Evolutionary conservation across 139 green algal genomes (phyloP).

Genomic region (Ettlia oleoabundans): DNA sequence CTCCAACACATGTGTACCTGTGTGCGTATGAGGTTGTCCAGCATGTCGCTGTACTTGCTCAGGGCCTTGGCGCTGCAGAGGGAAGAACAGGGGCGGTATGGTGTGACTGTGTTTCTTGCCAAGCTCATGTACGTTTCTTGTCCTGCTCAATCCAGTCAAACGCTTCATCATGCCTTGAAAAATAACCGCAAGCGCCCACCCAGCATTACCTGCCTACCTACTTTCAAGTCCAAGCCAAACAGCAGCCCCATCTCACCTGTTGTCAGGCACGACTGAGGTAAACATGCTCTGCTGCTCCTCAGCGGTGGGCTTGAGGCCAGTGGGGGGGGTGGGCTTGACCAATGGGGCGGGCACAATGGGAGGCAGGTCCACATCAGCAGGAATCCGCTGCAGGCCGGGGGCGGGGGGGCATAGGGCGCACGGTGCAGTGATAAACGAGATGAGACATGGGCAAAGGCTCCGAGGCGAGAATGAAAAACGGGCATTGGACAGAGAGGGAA

Average conservation of each 20-base stretch:
- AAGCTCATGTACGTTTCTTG: too few species aligned
- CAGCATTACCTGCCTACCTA: too few species aligned
- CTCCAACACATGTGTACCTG: slow-evolving; percentile 47
- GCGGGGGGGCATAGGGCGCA: too few species aligned
- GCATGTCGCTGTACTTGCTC: slow-evolving; percentile 87
- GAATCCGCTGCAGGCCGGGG: slow-evolving; percentile 60
- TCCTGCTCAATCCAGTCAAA: too few species aligned
- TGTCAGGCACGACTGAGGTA: slow-evolving; percentile 74
- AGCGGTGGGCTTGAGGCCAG: slow-evolving; percentile 37
- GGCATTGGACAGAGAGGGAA: too few species aligned
- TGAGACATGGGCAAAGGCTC: too few species aligned
- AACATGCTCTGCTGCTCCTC: slow-evolving; percentile 66
- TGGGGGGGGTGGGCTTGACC: slow-evolving; percentile 63
- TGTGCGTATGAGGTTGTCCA: slow-evolving; percentile 79
- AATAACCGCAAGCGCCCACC: too few species aligned
- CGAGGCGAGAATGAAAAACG: too few species aligned
- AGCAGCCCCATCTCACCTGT: slow-evolving; percentile 47
- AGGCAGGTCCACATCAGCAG: slow-evolving; percentile 54
- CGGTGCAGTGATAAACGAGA: too few species aligned
- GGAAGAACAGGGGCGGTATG: background rate
- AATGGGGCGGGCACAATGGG: slow-evolving; percentile 60
- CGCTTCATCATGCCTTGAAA: too few species aligned
- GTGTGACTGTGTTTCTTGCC: too few species aligned
- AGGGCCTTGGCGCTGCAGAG: slow-evolving; percentile 74
- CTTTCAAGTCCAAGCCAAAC: background rate